Base-by-base conservation (phyloP, 1,139 yeast genomes). In the Candida neerlandica region DNA sequence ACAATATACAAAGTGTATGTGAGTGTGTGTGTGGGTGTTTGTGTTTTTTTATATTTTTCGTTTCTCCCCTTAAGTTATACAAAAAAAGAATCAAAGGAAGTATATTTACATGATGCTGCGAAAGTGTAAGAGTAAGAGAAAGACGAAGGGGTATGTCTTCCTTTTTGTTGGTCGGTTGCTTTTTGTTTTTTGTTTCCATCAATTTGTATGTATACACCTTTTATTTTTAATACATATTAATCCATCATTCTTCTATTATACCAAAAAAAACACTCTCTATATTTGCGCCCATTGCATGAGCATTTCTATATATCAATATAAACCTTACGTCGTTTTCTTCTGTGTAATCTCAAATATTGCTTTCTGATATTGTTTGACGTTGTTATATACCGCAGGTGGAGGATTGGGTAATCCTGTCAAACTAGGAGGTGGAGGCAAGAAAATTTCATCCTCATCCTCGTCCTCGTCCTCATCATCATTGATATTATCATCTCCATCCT, bases 381-480 rank as follows among this genome's bases (percentile, higher is more conserved):
- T 56, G 21, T 66, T 52, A n/a, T 61, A 57, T 10, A 62, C 64
- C 16, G 75, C 63, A 1, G 74, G 72, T 2, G 76, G 76, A 0
- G 77, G 75, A 21, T 64, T 58, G 0, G 75, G 73, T 50, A 70
- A 58, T 7, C 60, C 62, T n/a, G 56, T 47, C 35, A 68, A 49
- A 29, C 60, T 63, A 11, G 70, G 67, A 1, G 77, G 77, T 7
- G 77, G 77, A 3, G 77, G 77, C 30, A 71, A 57, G 41, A 66
- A 60, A 10, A 35, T 27, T 23, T 19, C 34, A 9, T 57, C 59
- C 2, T 51, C 56, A 3, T 58, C 58, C 2, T 50, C 54, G 2
- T 51, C 57, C n/a, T 56, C 56, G 35, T 45, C 48, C 12, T 33
- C 42, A 32, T 27, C 55, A 2, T 56, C 59, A 57, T n/a, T n/a